phyloP scores from a whole-genome alignment of 2,329 filamentous ascomycete genomes.

The Fusarium pseudoanthophilum region DNA sequence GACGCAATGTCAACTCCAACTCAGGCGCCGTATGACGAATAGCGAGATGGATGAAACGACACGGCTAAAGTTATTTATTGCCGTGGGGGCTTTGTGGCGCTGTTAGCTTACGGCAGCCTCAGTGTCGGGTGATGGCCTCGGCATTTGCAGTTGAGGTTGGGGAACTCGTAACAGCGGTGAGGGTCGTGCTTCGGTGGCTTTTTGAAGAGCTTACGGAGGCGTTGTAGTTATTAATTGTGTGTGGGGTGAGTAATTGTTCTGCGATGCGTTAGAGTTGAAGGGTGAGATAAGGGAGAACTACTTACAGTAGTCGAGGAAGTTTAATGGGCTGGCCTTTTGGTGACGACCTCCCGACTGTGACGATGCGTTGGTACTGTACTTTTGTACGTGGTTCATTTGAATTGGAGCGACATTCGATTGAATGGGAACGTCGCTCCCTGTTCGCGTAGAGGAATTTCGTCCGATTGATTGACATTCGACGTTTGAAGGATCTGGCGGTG shows the following conservation, averaged over 20 bases:
- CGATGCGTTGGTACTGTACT: not conserved
- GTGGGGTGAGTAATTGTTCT: not conserved
- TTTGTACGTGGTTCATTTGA: slow-evolving; percentile 3
- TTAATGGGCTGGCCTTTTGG: slow-evolving; percentile 2
- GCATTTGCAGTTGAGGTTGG: slow-evolving; percentile 4
- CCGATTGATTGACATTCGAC: slow-evolving; percentile 9
- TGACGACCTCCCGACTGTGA: not conserved
- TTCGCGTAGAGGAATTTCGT: not conserved
- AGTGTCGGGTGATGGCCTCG: not conserved
- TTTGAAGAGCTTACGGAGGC: not conserved
- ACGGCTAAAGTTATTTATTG: not conserved
- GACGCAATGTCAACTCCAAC: not conserved
- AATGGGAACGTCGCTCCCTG: slow-evolving; percentile 8
- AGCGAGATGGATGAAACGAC: not conserved
- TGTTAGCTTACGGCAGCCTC: not conserved
- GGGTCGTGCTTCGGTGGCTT: not conserved
- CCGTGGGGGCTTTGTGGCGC: not conserved
- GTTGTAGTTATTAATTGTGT: not conserved
- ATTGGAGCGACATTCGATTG: slow-evolving; percentile 6
- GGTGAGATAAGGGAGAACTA: not conserved
- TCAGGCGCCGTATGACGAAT: slow-evolving; percentile 5
- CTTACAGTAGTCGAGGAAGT: slow-evolving; percentile 21
- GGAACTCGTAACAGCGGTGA: not conserved
- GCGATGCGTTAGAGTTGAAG: not conserved
- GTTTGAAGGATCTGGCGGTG: not conserved